Evolutionary conservation across 2,329 filamentous ascomycete species (phyloP).

Genomic region (Trichoderma koningii): DNA sequence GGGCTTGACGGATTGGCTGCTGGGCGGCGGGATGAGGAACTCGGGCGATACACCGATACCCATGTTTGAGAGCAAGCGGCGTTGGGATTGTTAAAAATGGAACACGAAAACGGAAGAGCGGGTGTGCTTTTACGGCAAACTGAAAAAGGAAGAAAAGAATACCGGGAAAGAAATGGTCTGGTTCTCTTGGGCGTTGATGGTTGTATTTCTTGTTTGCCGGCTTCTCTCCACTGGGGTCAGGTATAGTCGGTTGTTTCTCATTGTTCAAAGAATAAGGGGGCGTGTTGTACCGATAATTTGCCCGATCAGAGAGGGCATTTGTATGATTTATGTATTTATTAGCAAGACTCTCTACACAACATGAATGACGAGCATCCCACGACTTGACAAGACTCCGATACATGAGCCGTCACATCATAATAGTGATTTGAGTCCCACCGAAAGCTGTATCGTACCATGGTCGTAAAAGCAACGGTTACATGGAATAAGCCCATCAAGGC

Average conservation of each 20-base stretch:
- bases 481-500: background rate
- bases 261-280: no score
- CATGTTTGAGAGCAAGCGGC: constrained; percentile 40
- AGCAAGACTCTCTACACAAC: constrained; percentile 18
- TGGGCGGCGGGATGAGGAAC: constrained; percentile 65
- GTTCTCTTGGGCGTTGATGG: constrained; percentile 15
- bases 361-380: background rate
- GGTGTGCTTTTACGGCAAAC: background rate
- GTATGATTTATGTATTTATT: constrained; percentile 22
- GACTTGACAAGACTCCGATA: background rate
- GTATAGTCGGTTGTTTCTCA: background rate
- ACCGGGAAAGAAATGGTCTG: background rate
- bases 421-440: background rate
- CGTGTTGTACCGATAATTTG: constrained; percentile 16
- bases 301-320: background rate
- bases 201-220: background rate
- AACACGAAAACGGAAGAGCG: background rate
- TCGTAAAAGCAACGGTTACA: background rate
- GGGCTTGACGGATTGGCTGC: constrained; percentile 89
- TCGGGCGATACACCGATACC: constrained; percentile 40
- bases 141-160: background rate
- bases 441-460: background rate
- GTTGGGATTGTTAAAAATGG: constrained; percentile 17
- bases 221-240: background rate
- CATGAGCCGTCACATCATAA: background rate